phyloP scores from a whole-genome alignment of 306 rosid genomes.

The Sindora glabra region DNA sequence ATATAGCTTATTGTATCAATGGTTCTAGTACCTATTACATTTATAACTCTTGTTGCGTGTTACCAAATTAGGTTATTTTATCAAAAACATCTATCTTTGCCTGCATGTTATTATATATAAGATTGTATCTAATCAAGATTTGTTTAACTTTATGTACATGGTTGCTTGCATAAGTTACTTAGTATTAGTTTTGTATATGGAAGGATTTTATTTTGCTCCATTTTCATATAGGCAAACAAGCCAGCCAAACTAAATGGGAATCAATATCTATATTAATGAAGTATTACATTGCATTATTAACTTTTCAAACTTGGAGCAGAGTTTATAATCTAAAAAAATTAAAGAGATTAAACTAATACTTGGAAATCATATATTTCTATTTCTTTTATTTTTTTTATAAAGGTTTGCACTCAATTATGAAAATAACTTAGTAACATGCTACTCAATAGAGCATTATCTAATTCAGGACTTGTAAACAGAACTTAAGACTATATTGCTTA shows the following conservation, averaged over 20 bases:
- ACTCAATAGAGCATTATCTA: conserved; percentile 20
- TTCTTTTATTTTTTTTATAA: conserved; percentile 2
- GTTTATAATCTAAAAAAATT: background rate
- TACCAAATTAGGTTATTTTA: too few relatives aligned
- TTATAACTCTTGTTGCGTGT: too few relatives aligned
- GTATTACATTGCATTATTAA: background rate
- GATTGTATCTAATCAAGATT: too few relatives aligned
- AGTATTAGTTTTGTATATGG: too few relatives aligned
- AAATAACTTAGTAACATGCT: conserved; percentile 13
- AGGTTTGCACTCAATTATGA: conserved; percentile 16
- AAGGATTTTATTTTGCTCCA: background rate
- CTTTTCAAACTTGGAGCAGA: background rate
- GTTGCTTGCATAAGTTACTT: background rate
- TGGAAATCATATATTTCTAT: conserved; percentile 17
- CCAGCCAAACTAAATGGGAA: background rate
- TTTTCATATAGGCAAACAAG: background rate
- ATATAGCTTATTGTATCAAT: too few relatives aligned
- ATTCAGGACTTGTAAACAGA: conserved; percentile 17
- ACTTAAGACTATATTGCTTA: conserved; percentile 8
- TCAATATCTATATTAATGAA: background rate
- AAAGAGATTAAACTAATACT: background rate
- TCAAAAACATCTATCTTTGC: too few relatives aligned
- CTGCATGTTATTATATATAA: too few relatives aligned
- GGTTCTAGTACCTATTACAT: too few relatives aligned
- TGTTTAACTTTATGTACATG: background rate